Conservation (phyloP, 306 rosid genomes). For the Parietaria judaica region DNA sequence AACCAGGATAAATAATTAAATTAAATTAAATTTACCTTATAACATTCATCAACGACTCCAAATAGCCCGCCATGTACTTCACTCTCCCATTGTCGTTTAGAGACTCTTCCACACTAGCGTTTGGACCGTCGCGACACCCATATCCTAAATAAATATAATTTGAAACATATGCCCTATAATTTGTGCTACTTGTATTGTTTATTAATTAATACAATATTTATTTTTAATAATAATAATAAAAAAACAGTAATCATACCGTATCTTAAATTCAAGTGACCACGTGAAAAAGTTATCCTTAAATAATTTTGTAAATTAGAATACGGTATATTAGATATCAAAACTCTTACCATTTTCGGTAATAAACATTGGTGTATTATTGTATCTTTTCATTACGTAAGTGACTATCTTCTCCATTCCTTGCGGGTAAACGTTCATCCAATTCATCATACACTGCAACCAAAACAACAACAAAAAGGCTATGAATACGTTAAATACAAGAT, state of each 20-base stretch:
- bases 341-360: slow-evolving; percentile 14
- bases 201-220: no score
- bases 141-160: neutral
- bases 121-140: neutral
- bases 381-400: slow-evolving; percentile 3
- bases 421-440: slow-evolving; percentile 9
- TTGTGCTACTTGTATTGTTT: no score
- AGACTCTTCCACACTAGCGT: neutral
- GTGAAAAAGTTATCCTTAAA: no score
- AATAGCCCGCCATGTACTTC: slow-evolving; percentile 11
- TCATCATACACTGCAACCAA: neutral
- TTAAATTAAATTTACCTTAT: neutral
- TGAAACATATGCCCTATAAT: no score
- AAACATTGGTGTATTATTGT: slow-evolving; percentile 12
- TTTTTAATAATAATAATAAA: no score
- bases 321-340: neutral
- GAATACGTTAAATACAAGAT: neutral
- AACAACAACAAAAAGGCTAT: neutral
- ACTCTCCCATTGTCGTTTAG: slow-evolving; percentile 2
- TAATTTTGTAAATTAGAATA: no score
- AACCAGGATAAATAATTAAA: neutral
- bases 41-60: slow-evolving; percentile 5
- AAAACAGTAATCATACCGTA: no score
- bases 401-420: slow-evolving; percentile 13
- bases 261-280: no score